Base-by-base conservation (phyloP, 305 asterid genomes). In the Euphrasia arctica region DNA sequence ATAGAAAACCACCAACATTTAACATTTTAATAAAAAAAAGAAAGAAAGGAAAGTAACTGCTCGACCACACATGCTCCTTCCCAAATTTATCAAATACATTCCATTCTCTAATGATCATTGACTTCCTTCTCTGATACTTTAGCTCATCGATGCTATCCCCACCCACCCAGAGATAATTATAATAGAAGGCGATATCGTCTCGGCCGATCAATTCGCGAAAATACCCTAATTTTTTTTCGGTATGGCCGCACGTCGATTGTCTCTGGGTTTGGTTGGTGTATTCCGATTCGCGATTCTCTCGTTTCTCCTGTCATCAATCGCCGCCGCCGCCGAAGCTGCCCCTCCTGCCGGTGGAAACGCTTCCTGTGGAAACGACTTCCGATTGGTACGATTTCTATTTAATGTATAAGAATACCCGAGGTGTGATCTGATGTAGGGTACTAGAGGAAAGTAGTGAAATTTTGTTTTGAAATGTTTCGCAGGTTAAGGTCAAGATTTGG, bases 401-500 rank as follows among this genome's bases (percentile, higher is more conserved):
- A 54, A 47, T 62, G 15, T 72, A 41, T 72, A 41, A 60, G 41
- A 51, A 28, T 14, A 18, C 48, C 18, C 60, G 32, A 39, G 65
- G 18, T 63, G 48, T 62, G 63, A 58, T 31, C 31, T 36, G 54
- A 22, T 56, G 57, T 52, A 43, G 45, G 50, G 25, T 63, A 39
- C 65, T 32, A 32, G 36, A 32, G 25, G 31, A 64, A 59, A 11
- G 43, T 9, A 9, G 52, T n/a, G 25, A n/a, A 13, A 25, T 58
- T 10, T 60, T 28, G 22, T 63, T 39, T 63, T 18, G 13, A 6
- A 8, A 49, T 48, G 65, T 57, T 60, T 70, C 22, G 54, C 84
- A 90, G 97, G 96, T 80, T 69, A 88, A 84, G 83, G 83, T 84
- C 69, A 76, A 80, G 74, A 73, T 75, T 64, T 85, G 90, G 94